Evolutionary conservation across 106 monocot species (phyloP), one percentile per base, ranked within the genome.

Genomic region (Ottelia alismoides): DNA sequence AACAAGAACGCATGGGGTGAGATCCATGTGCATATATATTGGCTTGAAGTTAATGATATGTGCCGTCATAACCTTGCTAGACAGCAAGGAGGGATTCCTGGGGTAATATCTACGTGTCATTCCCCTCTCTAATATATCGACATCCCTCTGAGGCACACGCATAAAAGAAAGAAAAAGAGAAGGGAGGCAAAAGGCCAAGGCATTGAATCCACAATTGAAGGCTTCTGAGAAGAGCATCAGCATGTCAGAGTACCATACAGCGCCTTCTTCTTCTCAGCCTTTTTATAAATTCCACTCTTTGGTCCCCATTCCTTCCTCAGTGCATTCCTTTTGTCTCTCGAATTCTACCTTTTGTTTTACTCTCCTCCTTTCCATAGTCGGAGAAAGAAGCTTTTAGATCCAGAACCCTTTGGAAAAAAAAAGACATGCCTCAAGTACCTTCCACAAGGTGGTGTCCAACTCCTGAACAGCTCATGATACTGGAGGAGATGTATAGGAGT

Each of bases 391-490:
- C n/a, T 18, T 18, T 11, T 22, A 14, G 11, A 49, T 14, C 18
- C 6, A 52, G 14, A 11, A 27, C 47, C 27, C 57, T 51, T 22
- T 19, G 27, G 25, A 30, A 27, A 56, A 18, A 3, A 25, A 27
- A n/a, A 20, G 51, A 40, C 24, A 86, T 86, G 86, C 87, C 87
- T 28, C 81, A 77, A 49, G 71, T 74, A 35, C 77, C 81, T 22
- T 75, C 78, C 11, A 75, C 87, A 6, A 60, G 87, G 58, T 87
- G 87, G 87, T 75, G 75, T 47, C 87, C 87, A n/a, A 87, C 87
- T 11, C 81, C 81, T 23, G 87, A 87, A 57, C 87, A 87, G 57
- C 72, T 81, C 52, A 87, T 81, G 81, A 75, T 78, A 23, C 78
- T 87, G 25, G 87, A 87, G 50, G 81, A 87, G 61, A 81, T 87